These are phyloP conservation scores for Claviceps monticola DNA, from an alignment of 2,329 filamentous ascomycete genomes.

Conservation along the genomic window DNA sequence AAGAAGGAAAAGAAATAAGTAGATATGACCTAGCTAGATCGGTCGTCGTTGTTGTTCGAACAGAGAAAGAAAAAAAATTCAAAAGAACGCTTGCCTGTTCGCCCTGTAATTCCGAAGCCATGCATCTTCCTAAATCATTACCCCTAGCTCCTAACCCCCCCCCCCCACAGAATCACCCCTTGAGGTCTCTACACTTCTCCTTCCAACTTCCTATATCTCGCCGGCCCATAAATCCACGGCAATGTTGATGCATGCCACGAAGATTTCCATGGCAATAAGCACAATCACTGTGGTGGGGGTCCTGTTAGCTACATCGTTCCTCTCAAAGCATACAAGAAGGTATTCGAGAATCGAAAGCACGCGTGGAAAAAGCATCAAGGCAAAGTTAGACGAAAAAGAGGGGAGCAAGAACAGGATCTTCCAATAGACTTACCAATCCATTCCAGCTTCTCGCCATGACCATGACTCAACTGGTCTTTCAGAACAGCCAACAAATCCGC, in stretches of 20 bases:
- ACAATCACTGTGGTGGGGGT: conserved; percentile 55
- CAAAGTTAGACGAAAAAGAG: not conserved
- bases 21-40: not conserved
- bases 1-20: not conserved
- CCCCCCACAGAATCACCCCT: not conserved
- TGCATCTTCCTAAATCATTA: not conserved
- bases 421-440: conserved; percentile 55
- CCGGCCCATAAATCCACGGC: conserved; percentile 74
- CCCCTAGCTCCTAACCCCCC: no score
- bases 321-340: not conserved
- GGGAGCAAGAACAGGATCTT: not conserved
- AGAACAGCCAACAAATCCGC: conserved; percentile 83
- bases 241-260: conserved; percentile 88
- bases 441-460: conserved; percentile 77
- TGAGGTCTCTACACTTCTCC: not conserved
- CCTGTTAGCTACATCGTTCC: no score
- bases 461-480: conserved; percentile 90
- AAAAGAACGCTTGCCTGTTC: not conserved
- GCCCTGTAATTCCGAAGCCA: not conserved
- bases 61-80: not conserved
- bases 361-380: not conserved
- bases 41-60: not conserved
- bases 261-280: conserved; percentile 86
- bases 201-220: conserved; percentile 8
- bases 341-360: not conserved